Evolutionary conservation across 148 eudicot species (phyloP), one percentile per base, ranked within the genome.

Genomic region (Cornus florida): DNA sequence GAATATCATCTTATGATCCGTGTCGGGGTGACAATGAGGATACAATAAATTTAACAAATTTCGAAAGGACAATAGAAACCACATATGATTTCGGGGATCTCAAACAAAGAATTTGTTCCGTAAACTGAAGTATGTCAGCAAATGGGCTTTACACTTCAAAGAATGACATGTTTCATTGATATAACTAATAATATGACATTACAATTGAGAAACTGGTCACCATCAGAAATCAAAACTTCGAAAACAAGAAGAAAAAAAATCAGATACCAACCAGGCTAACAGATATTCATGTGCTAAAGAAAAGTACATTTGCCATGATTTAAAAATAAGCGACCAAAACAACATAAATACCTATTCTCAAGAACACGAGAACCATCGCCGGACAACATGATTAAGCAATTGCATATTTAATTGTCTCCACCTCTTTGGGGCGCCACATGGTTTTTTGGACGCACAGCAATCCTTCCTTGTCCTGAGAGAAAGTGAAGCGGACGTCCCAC

Each of bases 391-490:
- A 62, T 79, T 70, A 79, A 74, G 75, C 84, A 74, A 85, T 80
- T 67, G 92, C 88, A 46, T 87, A 89, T 0, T 71, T 19, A 24
- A 89, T 5, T 43, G 79, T 83, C 65, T 80, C 88, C 22, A 48
- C 7, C 69, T 84, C 88, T 0, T 69, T 78, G 2, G 92, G 92
- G 3, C 92, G 87, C 92, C 92, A 89, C 78, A 75, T 81, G n/a
- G 84, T 67, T 81, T 89, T 89, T 81, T 87, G 83, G 66, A 83
- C 87, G 64, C 87, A 87, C 32, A 89, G 57, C 67, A 89, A 64
- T 75, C 92, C 92, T 75, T 87, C 88, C 73, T 76, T 78, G 79
- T 87, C 87, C 85, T 86, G 85, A 1, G 90, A 83, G 74, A 83
- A 85, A 24, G 84, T 82, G 80, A 89, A 68, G 35, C 83, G 77